Evolutionary conservation across 73 alveolate species (phyloP), one percentile per base, ranked within the genome.

Genomic region (Symbiodinium pilosum): DNA sequence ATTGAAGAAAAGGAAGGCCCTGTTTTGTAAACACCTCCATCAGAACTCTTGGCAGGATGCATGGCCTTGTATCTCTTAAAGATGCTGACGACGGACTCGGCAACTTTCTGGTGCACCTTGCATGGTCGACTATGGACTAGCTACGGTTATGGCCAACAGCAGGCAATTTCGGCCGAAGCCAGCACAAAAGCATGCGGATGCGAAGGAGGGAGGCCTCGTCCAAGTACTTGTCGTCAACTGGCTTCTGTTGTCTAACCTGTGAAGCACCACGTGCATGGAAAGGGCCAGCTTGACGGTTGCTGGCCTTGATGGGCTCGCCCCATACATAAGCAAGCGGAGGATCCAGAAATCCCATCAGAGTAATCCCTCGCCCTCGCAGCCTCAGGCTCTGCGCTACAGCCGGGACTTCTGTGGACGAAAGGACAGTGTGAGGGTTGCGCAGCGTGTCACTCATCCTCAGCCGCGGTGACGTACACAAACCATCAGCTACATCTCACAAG

Each of bases 331-430:
- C 96, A 59, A 91, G 39, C 12, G 88, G 41, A 16, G 96, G 96
- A 32, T 91, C 96, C 87, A 91, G 52, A 86, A 91, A 91, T 12
- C 96, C 96, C 96, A 91, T 91, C 88, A 91, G 39, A n/a, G 96
- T 69, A 8, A 68, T 43, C 40, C 96, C 96, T 9, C 96, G 87
- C 39, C 96, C 96, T 1, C 96, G 87, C 89, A 91, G 51, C 95
- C 94, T 87, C 11, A 64, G 34, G 81, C 16, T 12, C 41, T n/a
- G 81, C 81, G 81, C 34, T 34, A 9, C 20, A 64, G 3, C 41
- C 38, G 38, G 39, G 3, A 64, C 81, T 47, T 9, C 59, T 47
- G 59, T 14, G 14, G 21, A 47, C 59, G 6, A 47, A 6, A 47
- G 14, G 14, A 9, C 7, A 14, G 4, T n/a, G 34, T 51, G 44